Conservation (phyloP, 306 rosid species). For the Macrotyloma uniflorum region DNA sequence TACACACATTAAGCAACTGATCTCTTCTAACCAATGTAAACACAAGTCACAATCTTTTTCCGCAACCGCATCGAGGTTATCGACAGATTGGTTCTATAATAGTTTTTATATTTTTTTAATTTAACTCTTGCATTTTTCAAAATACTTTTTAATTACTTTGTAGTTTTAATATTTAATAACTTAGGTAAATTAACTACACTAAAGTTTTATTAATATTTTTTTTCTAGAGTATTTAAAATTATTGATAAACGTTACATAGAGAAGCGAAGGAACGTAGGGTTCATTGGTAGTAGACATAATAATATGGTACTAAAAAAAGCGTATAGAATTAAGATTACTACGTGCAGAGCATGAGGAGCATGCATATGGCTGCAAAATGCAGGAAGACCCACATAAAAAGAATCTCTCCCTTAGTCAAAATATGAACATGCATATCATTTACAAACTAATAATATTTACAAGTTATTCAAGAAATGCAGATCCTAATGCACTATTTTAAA, state of each 20-base stretch:
- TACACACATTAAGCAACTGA: no score
- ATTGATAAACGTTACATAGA: background rate
- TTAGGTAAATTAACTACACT: no score
- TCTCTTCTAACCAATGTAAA: no score
- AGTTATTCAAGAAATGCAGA: constrained; percentile 26
- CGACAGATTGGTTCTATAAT: no score
- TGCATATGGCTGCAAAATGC: constrained; percentile 42
- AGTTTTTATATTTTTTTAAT: no score
- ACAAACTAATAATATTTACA: constrained; percentile 13
- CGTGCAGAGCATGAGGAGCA: constrained; percentile 68
- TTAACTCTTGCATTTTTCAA: no score
- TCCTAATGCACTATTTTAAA: constrained; percentile 24
- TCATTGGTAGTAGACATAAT: constrained; percentile 55
- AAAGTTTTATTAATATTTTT: no score
- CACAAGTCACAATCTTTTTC: no score
- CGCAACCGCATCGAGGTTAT: no score
- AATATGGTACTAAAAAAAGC: constrained; percentile 41
- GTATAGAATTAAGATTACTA: constrained; percentile 39
- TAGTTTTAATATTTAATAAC: no score
- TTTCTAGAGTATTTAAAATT: no score
- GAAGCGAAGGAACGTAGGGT: constrained; percentile 31
- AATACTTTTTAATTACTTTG: no score
- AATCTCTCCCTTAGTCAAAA: constrained; percentile 50
- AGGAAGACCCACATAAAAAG: constrained; percentile 47
- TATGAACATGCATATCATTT: constrained; percentile 39